A percentile compares a stretch with the other conserved stretches of the same genome.
These are phyloP conservation scores for Tetracentron sinense DNA, from an alignment of 164 flowering plant species.

Conservation along the genomic window DNA sequence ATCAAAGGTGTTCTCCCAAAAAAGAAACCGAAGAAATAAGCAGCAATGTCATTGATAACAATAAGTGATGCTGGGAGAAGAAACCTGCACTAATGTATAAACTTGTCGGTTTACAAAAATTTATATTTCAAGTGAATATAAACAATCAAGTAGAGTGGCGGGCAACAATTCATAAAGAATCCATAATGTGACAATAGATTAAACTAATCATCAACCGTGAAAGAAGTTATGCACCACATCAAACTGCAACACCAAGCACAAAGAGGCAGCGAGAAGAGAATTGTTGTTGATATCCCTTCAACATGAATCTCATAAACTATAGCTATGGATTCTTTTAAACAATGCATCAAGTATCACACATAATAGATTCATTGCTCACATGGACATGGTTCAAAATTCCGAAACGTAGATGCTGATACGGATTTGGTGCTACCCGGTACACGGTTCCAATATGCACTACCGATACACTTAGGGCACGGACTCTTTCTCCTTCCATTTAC, in stretches of 20 bases:
- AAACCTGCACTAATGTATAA: conserved; percentile 61
- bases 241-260: background rate
- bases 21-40: conserved; percentile 92
- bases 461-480: no score
- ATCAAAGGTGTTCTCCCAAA: conserved; percentile 95
- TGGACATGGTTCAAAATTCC: no score
- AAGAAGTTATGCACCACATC: background rate
- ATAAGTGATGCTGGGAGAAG: conserved; percentile 98
- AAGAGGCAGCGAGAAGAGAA: background rate
- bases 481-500: no score
- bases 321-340: no score
- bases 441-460: no score
- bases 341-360: no score
- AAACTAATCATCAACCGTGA: background rate
- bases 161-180: background rate
- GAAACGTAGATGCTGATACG: no score
- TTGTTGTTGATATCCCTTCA: background rate
- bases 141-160: background rate
- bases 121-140: background rate
- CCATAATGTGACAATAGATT: background rate
- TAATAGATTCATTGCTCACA: no score
- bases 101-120: background rate
- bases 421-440: no score
- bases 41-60: conserved; percentile 91
- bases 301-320: background rate